These are phyloP conservation scores for Cystofilobasidium macerans DNA, from an alignment of 768 basidiomycete species.

Conservation along the genomic window DNA sequence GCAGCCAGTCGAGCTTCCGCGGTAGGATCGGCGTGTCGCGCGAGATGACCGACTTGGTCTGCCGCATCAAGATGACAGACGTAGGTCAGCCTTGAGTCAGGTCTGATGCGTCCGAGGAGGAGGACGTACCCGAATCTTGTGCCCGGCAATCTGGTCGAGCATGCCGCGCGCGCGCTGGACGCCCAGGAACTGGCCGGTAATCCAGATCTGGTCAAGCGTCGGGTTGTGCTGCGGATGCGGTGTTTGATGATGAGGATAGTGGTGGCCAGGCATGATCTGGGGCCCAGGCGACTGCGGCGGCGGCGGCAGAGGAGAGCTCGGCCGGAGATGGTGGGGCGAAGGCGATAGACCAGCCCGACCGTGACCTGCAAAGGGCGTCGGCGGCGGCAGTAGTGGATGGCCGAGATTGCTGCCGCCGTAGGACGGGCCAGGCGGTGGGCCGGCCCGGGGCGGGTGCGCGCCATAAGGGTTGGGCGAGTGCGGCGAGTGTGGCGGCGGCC, in stretches of 20 bases:
- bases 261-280: background rate
- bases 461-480: slow-evolving; percentile 1
- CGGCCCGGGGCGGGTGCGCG: background rate
- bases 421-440: background rate
- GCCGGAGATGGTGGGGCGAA: no score
- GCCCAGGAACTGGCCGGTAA: slow-evolving; percentile 94
- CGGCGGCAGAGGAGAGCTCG: background rate
- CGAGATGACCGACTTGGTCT: slow-evolving; percentile 84
- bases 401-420: background rate
- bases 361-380: background rate
- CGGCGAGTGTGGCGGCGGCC: background rate
- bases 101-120: slow-evolving; percentile 15
- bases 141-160: slow-evolving; percentile 74
- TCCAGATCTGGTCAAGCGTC: slow-evolving; percentile 77
- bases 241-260: slow-evolving; percentile 4
- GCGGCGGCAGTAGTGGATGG: background rate
- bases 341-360: no score
- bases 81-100: background rate
- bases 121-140: slow-evolving; percentile 52
- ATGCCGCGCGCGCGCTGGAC: slow-evolving; percentile 91
- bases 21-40: slow-evolving; percentile 88
- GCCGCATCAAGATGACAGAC: background rate
- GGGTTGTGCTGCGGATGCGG: background rate
- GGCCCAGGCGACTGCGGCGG: background rate
- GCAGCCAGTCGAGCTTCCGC: slow-evolving; percentile 96